Conservation (phyloP, 139 green algal genomes). For the Auxenochlorella pyrenoidosa region DNA sequence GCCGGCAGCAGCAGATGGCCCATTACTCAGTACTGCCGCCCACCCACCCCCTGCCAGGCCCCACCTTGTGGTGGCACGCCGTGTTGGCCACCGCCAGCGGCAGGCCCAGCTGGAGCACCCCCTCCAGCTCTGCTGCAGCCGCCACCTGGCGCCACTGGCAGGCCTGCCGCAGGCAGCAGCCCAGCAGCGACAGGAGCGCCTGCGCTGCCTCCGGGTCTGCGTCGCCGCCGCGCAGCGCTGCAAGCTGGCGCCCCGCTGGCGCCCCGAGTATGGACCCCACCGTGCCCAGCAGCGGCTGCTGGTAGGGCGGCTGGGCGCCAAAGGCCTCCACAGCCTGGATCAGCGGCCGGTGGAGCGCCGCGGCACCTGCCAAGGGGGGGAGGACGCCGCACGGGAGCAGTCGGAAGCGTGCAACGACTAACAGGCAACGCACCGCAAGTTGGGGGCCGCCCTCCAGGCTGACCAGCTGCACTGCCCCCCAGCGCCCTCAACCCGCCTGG, state of each 20-base stretch:
- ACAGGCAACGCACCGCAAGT: not conserved
- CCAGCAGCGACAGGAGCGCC: constrained; percentile 40
- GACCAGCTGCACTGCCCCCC: no score
- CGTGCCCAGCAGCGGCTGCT: constrained; percentile 37
- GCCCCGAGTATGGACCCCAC: not conserved
- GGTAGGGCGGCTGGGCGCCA: not conserved
- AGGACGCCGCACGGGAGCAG: not conserved
- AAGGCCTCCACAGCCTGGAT: constrained; percentile 18
- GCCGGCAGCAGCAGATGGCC: no score
- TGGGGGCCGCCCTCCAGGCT: no score
- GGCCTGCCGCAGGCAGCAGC: constrained; percentile 16
- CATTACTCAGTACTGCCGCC: no score
- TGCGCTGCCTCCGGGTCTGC: constrained; percentile 22
- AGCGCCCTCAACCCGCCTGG: not conserved
- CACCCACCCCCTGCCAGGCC: no score
- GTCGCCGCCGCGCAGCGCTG: constrained; percentile 27
- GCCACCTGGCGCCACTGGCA: constrained; percentile 9
- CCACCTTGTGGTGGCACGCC: constrained; percentile 28
- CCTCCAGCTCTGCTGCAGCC: not conserved
- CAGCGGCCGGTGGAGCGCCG: constrained; percentile 3
- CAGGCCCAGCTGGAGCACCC: not conserved
- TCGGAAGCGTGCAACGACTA: not conserved
- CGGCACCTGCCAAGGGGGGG: not conserved
- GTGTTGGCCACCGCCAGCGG: constrained; percentile 22
- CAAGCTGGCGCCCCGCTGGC: not conserved